Base-by-base conservation (phyloP, 2,329 filamentous ascomycete genomes). In the Aspergillus ochraceoroseus region DNA sequence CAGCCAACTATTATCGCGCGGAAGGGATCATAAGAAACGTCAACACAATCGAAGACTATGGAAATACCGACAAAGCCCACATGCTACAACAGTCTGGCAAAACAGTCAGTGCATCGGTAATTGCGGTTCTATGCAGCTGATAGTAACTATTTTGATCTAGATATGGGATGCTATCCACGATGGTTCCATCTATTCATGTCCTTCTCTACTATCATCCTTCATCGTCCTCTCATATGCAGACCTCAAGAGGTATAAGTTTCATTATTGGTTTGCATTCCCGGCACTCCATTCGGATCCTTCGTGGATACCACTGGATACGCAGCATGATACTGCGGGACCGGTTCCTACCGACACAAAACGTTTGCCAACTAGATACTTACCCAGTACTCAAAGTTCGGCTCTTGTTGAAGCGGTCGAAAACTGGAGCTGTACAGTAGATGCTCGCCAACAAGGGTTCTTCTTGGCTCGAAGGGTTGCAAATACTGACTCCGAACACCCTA, bases 91-190 rank as follows among this genome's bases (percentile, higher is more conserved):
- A 82, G 47, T 82, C 87, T 25, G 90, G 83, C 7, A 79, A 80
- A 59, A 90, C 85, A 66, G 86, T 88, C 70, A 56, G 72, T 39
- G 33, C 19, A 5, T 8, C 7, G 22, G 5, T 7, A 20, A 23
- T 13, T 30, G 42, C 28, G 22, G 19, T 19, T 14, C 14, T 14
- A 32, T 11, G 8, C 18, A 25, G 18, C 23, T 26, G 28, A 40
- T 55, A 44, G 48, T 48, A 22, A 44, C 38, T 8, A 8, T 13
- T 33, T 11, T 17, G 3, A 13, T 26, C 31, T 17, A 94, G 84
- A 88, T 98, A 47, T 96, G 90, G 90, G 88, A 96, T 64, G 90
- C 92, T 17, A 95, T 98, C 58, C 83, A 88, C 52, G 92, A 98
- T 66, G 90, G 89, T 43, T 94, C 87, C 27, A 95, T 98, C 53